These are phyloP conservation scores for Dactylellina cionopaga DNA, from an alignment of 2,329 filamentous ascomycete species.

Conservation along the genomic window DNA sequence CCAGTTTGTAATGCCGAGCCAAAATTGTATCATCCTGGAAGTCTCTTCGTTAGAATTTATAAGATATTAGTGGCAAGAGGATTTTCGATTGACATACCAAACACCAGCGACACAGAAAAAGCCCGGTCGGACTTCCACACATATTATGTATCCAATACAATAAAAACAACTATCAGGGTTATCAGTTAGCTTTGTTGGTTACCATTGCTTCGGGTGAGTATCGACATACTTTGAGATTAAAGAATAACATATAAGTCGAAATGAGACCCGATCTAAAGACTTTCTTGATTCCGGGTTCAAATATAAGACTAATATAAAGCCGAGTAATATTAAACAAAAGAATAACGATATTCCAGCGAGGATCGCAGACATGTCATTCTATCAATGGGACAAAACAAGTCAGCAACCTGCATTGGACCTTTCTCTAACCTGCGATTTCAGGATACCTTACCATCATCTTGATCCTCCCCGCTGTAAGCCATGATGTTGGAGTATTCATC, in stretches of 20 bases:
- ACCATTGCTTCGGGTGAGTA: not conserved
- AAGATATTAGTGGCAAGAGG: not conserved
- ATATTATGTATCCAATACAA: slow-evolving; percentile 55
- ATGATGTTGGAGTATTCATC: slow-evolving; percentile 40
- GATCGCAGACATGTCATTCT: slow-evolving; percentile 56
- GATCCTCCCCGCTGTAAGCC: slow-evolving; percentile 43
- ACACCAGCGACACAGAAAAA: slow-evolving; percentile 49
- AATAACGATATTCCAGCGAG: slow-evolving; percentile 54
- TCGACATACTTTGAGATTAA: slow-evolving; percentile 54
- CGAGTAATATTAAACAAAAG: slow-evolving; percentile 45
- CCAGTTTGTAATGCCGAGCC: slow-evolving; percentile 57
- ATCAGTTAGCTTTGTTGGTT: not conserved
- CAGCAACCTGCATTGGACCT: not conserved
- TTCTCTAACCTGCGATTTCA: not conserved
- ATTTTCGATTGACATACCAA: slow-evolving; percentile 19
- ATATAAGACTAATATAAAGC: slow-evolving; percentile 49
- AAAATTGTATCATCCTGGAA: slow-evolving; percentile 56
- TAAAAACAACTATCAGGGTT: slow-evolving; percentile 52
- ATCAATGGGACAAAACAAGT: not conserved
- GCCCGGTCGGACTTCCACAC: slow-evolving; percentile 54
- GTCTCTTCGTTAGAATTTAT: not conserved
- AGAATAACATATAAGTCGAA: slow-evolving; percentile 54
- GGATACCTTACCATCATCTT: slow-evolving; percentile 43
- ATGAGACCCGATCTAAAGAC: slow-evolving; percentile 54
- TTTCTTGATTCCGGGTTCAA: slow-evolving; percentile 50